Base-by-base conservation (phyloP, 164 flowering plant genomes). In the Litsea cubeba region DNA sequence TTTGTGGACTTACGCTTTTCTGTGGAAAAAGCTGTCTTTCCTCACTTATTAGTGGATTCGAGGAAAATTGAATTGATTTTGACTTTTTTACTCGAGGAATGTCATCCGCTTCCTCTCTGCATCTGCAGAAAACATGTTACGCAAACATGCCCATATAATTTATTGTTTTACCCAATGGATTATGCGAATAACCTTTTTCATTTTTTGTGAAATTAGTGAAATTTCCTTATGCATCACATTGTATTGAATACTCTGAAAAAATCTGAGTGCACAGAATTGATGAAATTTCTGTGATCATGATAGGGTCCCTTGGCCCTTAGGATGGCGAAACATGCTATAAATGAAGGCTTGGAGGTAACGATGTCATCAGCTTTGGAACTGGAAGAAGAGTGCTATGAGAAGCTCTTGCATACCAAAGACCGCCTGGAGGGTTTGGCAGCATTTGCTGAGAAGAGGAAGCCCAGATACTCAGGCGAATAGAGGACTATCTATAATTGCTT, bases 361-460 rank as follows among this genome's bases (percentile, higher is more conserved):
- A 82, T 84, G 72, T 78, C 71, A 5, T 83, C 96, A 49, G 96
- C 85, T 51, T 77, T 91, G 76, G 86, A 54, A 23, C 28, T 90
- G 77, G 99, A 95, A 84, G 91, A 88, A 77, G 90, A 88, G 23
- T 91, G 97, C 83, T 93, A 92, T 74, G 81, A 77, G 70, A 82
- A 83, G 79, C 73, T 86, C 12, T 49, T 93, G 81, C 71, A 87
- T 79, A 88, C 99, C n/a, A 84, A 85, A 63, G 99, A 95, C 79
- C 88, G 98, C 12, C 76, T 91, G 75, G 99, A 93, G 84, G 99
- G 95, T 64, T 77, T 95, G 72, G 95, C 93, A 51, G 99, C 99
- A 84, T 95, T 95, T 86, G 91, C 94, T 12, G 99, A 93, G 87
- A 95, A 88, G 81, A 83, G 99, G 50, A 88, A 92, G 70, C 96